A percentile compares a stretch with the other conserved stretches of the same genome.
Conservation (phyloP, 805 yeast genomes). For the Komagataella mondaviorum region DNA sequence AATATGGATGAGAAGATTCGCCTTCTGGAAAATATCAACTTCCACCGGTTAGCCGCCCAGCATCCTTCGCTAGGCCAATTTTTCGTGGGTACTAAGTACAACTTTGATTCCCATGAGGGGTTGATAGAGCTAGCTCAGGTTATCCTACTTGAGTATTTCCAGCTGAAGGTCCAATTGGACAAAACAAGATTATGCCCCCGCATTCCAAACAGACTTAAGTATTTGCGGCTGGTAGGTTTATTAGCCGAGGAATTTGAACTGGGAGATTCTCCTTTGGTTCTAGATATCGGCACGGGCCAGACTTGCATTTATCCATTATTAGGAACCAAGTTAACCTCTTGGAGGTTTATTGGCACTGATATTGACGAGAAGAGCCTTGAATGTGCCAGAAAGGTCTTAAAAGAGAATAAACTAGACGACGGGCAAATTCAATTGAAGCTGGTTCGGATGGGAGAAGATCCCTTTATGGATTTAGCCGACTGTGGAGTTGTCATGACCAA, state of each 20-base stretch:
- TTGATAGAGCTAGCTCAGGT: constrained; percentile 10
- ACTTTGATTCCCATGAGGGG: constrained; percentile 11
- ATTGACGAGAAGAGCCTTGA: constrained; percentile 20
- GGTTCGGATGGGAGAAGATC: constrained; percentile 5
- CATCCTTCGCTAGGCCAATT: not conserved
- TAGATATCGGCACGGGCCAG: constrained; percentile 40
- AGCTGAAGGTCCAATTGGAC: constrained; percentile 7
- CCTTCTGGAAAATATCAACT: not conserved
- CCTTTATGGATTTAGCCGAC: constrained; percentile 3
- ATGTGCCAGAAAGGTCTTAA: constrained; percentile 15
- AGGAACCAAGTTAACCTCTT: constrained; percentile 11
- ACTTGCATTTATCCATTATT: constrained; percentile 32
- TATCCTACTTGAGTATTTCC: constrained; percentile 7
- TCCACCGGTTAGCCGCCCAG: not conserved
- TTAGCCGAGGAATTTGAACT: constrained; percentile 3
- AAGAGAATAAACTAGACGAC: constrained; percentile 12
- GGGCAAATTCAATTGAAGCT: constrained; percentile 8
- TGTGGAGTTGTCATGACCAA: constrained; percentile 28
- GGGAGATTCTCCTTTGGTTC: constrained; percentile 8
- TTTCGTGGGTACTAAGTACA: constrained; percentile 4
- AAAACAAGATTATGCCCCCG: constrained; percentile 17
- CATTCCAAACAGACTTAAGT: constrained; percentile 15
- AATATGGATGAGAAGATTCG: not conserved
- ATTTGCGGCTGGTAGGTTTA: constrained; percentile 10
- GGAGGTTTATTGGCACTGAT: constrained; percentile 28